Evolutionary conservation across 306 rosid species (phyloP), one percentile per base, ranked within the genome.

Genomic region (Dryas drummondii): DNA sequence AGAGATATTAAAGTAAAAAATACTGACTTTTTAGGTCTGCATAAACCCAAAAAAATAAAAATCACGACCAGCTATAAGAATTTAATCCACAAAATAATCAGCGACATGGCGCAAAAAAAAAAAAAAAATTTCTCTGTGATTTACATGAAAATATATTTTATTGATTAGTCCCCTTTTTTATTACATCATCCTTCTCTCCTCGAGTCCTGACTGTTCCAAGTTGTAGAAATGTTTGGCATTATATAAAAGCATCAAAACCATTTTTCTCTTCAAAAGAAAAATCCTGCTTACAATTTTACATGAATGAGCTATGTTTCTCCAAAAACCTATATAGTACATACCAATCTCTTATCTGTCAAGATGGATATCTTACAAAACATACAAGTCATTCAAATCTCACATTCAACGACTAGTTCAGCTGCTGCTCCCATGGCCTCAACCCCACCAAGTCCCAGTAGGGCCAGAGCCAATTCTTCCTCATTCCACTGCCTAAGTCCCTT

Each of bases 361-460:
- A 59, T 26, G 19, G 45, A 71, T 42, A 59, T 59, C n/a, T 3
- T 9, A 58, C 76, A 47, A 46, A 32, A 19, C 0, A 7, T 32
- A 11, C 67, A 40, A 3, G 67, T 41, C 22, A 17, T 26, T 85
- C 72, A 87, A 77, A 79, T 57, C 53, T 71, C 78, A 40, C 70
- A 75, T 76, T 80, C 82, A 55, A 91, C 44, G 22, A 90, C 78
- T 79, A 87, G 81, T 76, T 94, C 96, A 78, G 97, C 96, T 52
- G 97, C 96, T 0, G 89, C 87, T 13, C 96, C 97, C 97, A 94
- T 91, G 72, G 91, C 87, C 32, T 81, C 87, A 3, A 76, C 47
- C 42, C 98, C 96, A 53, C 94, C 96, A 14, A 83, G 70, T 78
- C 90, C 94, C 71, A 94, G 82, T 65, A 94, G 81, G n/a, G 87